These are phyloP conservation scores for Trypanosomatidae sp. DNA, from an alignment of 208 protist genomes.

Conservation along the genomic window DNA sequence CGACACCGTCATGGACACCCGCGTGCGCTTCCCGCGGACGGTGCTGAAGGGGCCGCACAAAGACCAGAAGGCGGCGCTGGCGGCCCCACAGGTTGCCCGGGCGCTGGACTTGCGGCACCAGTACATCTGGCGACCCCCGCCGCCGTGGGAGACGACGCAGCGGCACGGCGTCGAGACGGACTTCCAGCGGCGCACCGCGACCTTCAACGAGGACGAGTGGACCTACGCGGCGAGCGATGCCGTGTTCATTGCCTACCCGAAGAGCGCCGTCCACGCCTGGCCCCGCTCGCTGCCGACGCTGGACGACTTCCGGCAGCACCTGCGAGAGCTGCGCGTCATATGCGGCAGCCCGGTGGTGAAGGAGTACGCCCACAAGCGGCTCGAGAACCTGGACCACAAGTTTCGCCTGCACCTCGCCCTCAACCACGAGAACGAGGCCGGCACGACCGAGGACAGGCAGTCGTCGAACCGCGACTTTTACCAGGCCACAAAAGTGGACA, in stretches of 20 bases:
- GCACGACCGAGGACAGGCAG: constrained; percentile 79
- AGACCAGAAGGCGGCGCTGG: constrained; percentile 34
- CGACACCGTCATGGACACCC: constrained; percentile 81
- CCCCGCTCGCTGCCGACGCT: constrained; percentile 80
- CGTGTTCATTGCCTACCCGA: constrained; percentile 84
- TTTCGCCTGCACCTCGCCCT: constrained; percentile 94
- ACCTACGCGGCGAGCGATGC: constrained; percentile 82
- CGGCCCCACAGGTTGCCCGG: constrained; percentile 51
- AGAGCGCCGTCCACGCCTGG: constrained; percentile 79
- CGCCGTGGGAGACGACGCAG: constrained; percentile 69
- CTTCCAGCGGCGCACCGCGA: constrained; percentile 82
- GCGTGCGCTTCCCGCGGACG: constrained; percentile 90
- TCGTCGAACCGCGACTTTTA: constrained; percentile 95
- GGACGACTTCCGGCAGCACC: constrained; percentile 71
- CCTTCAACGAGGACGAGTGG: constrained; percentile 91
- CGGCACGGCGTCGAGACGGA: constrained; percentile 72
- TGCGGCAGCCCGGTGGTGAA: constrained; percentile 83
- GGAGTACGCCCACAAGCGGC: constrained; percentile 90
- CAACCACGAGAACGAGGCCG: constrained; percentile 92
- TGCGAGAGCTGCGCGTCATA: constrained; percentile 72
- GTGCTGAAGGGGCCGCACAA: constrained; percentile 67
- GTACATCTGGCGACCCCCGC: constrained; percentile 82
- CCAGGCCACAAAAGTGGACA: constrained; percentile 96
- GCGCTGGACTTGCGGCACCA: constrained; percentile 74
- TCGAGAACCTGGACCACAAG: constrained; percentile 93